These are phyloP conservation scores for Circinella umbellata DNA, from an alignment of 371 early-diverging fungal genomes.

Conservation along the genomic window DNA sequence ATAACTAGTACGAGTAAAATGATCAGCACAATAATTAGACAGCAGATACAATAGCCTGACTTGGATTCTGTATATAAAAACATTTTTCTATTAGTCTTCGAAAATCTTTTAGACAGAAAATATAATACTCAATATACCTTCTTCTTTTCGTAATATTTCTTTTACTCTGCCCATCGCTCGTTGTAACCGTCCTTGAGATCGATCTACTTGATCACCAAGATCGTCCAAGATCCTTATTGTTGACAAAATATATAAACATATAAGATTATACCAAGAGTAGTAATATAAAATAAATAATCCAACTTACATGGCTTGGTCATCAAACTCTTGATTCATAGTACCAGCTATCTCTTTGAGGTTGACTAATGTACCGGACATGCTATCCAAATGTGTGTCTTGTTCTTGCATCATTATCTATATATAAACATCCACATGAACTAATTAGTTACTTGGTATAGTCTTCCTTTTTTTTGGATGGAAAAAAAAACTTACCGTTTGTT, in stretches of 20 bases:
- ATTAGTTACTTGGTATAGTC: neutral
- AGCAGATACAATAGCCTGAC: slow-evolving; percentile 65
- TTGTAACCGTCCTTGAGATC: slow-evolving; percentile 53
- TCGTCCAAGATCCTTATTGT: slow-evolving; percentile 56
- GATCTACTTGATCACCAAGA: slow-evolving; percentile 63
- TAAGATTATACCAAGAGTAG: neutral
- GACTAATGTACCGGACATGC: slow-evolving; percentile 60
- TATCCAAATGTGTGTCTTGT: slow-evolving; percentile 66
- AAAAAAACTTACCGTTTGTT: slow-evolving; percentile 35
- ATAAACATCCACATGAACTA: neutral
- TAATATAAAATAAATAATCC: neutral
- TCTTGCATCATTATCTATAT: slow-evolving; percentile 59
- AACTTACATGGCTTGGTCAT: slow-evolving; percentile 61
- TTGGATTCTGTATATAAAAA: slow-evolving; percentile 49
- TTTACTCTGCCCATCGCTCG: slow-evolving; percentile 62
- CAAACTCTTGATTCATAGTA: slow-evolving; percentile 63
- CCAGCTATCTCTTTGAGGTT: slow-evolving; percentile 70
- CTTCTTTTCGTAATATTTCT: slow-evolving; percentile 60
- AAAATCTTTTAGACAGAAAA: neutral
- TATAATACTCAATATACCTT: slow-evolving; percentile 44
- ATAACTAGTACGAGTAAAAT: slow-evolving; percentile 61
- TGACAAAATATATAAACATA: too few relatives aligned
- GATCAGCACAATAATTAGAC: slow-evolving; percentile 61
- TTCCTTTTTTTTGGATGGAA: neutral
- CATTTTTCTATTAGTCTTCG: neutral